Conservation (phyloP, 2,329 filamentous ascomycete genomes). For the Nannizziopsis barbatae region DNA sequence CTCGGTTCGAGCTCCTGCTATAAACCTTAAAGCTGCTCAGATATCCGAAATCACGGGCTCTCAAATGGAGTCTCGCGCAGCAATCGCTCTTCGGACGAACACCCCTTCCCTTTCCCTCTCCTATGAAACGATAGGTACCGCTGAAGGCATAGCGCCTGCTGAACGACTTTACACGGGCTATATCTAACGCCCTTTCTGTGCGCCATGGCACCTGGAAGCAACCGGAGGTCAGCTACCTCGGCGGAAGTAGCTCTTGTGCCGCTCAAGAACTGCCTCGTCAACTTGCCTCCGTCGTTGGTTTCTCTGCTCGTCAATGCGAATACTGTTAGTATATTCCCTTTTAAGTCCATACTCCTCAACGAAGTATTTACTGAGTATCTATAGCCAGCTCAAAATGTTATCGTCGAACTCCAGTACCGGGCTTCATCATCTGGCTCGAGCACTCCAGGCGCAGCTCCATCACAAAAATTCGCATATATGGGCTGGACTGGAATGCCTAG, state of each 20-base stretch:
- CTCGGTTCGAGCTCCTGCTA: conserved; percentile 22
- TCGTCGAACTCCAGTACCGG: conserved; percentile 79
- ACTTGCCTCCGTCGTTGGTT: conserved; percentile 75
- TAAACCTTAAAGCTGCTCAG: conserved; percentile 5
- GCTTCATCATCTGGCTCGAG: conserved; percentile 36
- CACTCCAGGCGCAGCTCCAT: conserved; percentile 35
- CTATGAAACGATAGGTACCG: no score
- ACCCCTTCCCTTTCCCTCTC: no score
- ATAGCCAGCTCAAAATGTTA: conserved; percentile 85
- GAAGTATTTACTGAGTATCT: neutral
- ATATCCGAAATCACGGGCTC: conserved; percentile 20
- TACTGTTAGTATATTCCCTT: conserved; percentile 51
- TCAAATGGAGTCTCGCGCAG: neutral
- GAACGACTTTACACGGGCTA: no score
- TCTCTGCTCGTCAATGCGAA: conserved; percentile 79
- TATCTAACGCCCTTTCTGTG: neutral
- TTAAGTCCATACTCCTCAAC: neutral
- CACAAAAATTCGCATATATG: conserved; percentile 64
- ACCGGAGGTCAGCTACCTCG: conserved; percentile 48
- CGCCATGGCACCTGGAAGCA: conserved; percentile 30
- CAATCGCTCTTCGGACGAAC: neutral
- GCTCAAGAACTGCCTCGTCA: conserved; percentile 89
- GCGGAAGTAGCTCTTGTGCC: conserved; percentile 78
- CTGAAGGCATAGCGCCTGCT: no score
- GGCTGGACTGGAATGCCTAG: conserved; percentile 98